Base-by-base conservation (phyloP, 2,329 filamentous ascomycete genomes). In the Nemania sp. region DNA sequence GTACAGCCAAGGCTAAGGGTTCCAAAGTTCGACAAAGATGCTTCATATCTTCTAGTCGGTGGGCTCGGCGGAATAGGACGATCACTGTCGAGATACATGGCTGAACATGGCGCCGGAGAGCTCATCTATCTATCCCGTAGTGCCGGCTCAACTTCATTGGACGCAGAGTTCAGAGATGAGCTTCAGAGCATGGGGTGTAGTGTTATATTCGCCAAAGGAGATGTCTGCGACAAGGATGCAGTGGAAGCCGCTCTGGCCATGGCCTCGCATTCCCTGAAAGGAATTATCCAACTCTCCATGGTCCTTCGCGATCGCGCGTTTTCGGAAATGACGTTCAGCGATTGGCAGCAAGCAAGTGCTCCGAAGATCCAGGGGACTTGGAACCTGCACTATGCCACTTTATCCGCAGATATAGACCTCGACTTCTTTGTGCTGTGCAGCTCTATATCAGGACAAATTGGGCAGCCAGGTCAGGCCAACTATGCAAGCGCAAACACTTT, bases 391-490 rank as follows among this genome's bases (percentile, higher is more conserved):
- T n/a, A n/a, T n/a, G n/a, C n/a, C n/a, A 42, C 17, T 2, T 44
- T 41, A 31, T 36, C 42, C 12, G 30, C 46, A 15, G 6, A 37
- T 3, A 26, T 37, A 12, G 6, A 30, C 9, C 17, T 56, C 5
- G 54, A 56, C 30, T 53, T 53, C 22, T 52, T 56, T 12, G 40
- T 56, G 14, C 40, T 56, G 2, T 56, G 45, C 22, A 49, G 49
- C 26, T 52, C 49, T 6, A 24, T 49, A 9, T 34, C 49, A 6
- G 49, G 49, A 1, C 33, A 46, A 3, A 24, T 39, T n/a, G 43
- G 48, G 24, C 45, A 49, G 30, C 34, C 20, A 3, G 45, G 49
- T 8, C 43, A 56, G 17, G 37, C 49, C 26, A 49, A 49, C 33
- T 53, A 49, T 14, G 49, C 54, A 3, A 30, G 44, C 9, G 49